These are phyloP conservation scores for Colletotrichum sp. DNA, from an alignment of 2,329 filamentous ascomycete genomes.

Conservation along the genomic window DNA sequence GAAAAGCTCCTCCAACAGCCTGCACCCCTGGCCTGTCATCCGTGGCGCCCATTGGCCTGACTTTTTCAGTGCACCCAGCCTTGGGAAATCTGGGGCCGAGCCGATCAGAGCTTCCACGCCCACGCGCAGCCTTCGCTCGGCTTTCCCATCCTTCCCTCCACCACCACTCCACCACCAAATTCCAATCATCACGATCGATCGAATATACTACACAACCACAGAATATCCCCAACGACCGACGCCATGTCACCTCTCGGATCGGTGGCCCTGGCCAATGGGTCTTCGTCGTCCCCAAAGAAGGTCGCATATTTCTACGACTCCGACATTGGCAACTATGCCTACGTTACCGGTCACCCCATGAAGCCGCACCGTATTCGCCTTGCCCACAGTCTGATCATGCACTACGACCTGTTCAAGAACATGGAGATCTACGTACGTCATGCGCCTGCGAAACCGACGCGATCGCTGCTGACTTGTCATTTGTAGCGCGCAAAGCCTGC, in stretches of 20 bases:
- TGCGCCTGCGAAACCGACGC: slow-evolving; percentile 32
- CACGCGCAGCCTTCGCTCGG: slow-evolving; percentile 14
- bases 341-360: slow-evolving; percentile 97
- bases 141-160: slow-evolving; percentile 15
- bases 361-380: slow-evolving; percentile 96
- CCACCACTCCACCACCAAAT: neutral
- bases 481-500: slow-evolving; percentile 81
- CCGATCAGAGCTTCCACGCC: slow-evolving; percentile 16
- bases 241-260: slow-evolving; percentile 40
- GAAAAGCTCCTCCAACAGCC: neutral
- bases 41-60: neutral
- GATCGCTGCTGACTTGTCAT: neutral
- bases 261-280: slow-evolving; percentile 48
- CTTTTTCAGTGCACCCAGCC: slow-evolving; percentile 6
- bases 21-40: neutral
- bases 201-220: neutral
- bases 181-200: neutral
- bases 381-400: slow-evolving; percentile 94
- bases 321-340: slow-evolving; percentile 97
- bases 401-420: slow-evolving; percentile 93
- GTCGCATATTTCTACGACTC: slow-evolving; percentile 99
- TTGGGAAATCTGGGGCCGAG: slow-evolving; percentile 23
- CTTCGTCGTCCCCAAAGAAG: slow-evolving; percentile 67
- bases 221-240: neutral
- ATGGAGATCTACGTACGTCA: slow-evolving; percentile 92